Evolutionary conservation across 2,329 filamentous ascomycete genomes (phyloP).

Genomic region (Aspergillus tanneri): DNA sequence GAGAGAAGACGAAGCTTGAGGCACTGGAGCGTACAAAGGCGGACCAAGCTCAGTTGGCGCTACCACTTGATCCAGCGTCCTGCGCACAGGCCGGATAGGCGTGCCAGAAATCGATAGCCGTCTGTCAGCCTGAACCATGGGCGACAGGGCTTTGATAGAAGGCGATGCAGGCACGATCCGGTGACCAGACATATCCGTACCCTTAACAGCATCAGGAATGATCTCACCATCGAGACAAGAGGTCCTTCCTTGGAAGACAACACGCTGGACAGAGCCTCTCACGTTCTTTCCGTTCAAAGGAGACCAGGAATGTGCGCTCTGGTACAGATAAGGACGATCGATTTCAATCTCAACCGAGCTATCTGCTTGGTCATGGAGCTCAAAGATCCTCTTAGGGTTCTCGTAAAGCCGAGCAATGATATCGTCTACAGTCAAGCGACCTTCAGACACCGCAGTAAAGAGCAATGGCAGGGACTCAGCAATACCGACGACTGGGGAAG

Average conservation of each 20-base stretch:
- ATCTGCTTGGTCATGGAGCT: constrained; percentile 75
- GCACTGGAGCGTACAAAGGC: constrained; percentile 45
- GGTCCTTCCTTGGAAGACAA: constrained; percentile 72
- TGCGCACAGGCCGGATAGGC: constrained; percentile 32
- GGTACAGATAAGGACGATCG: constrained; percentile 66
- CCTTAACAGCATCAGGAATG: constrained; percentile 56
- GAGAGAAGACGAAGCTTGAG: constrained; percentile 59
- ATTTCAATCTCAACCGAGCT: constrained; percentile 73
- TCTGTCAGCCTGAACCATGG: constrained; percentile 40
- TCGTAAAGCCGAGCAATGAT: constrained; percentile 70
- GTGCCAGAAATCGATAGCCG: constrained; percentile 40
- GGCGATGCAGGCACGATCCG: constrained; percentile 54
- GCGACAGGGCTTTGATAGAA: constrained; percentile 52
- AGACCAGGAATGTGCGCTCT: constrained; percentile 60
- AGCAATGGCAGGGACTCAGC: constrained; percentile 71
- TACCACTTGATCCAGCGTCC: constrained; percentile 27
- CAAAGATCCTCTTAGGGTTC: constrained; percentile 77
- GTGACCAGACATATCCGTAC: constrained; percentile 75
- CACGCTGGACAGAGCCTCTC: constrained; percentile 69
- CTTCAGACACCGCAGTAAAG: constrained; percentile 72
- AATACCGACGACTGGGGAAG: constrained; percentile 65
- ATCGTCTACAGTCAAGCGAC: constrained; percentile 70
- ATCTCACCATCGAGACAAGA: constrained; percentile 72
- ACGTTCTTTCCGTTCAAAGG: constrained; percentile 69
- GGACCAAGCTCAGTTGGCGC: constrained; percentile 41